phyloP scores from a whole-genome alignment of 2,329 filamentous ascomycete species.

The Mycosphaerella sp. region DNA sequence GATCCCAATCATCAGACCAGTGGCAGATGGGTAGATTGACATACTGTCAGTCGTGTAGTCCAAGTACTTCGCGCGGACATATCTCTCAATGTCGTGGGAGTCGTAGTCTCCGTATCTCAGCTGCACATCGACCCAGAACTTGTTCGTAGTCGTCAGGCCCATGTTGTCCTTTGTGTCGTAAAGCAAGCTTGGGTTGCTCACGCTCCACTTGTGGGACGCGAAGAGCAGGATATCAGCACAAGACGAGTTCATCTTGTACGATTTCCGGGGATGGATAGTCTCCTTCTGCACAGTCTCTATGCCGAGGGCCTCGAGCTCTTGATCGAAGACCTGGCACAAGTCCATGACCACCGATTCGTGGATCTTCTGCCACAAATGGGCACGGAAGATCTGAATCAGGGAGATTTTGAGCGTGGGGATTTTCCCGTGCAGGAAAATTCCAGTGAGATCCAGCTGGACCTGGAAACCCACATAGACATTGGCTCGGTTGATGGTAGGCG shows the following conservation, averaged over 20 bases:
- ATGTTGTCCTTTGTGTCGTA: slow-evolving; percentile 97
- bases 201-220: slow-evolving; percentile 98
- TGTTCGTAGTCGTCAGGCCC: slow-evolving; percentile 90
- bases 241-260: slow-evolving; percentile 99
- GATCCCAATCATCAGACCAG: slow-evolving; percentile 94
- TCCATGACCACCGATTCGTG: slow-evolving; percentile 99
- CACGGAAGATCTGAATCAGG: slow-evolving; percentile 97
- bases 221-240: slow-evolving; percentile 97
- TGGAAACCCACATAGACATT: slow-evolving; percentile 99
- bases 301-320: slow-evolving; percentile 88
- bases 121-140: slow-evolving; percentile 98
- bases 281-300: slow-evolving; percentile 99
- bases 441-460: slow-evolving; percentile 93
- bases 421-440: slow-evolving; percentile 98
- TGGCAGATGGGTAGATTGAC: slow-evolving; percentile 96
- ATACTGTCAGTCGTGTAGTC: slow-evolving; percentile 99
- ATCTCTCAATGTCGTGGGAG: slow-evolving; percentile 96
- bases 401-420: slow-evolving; percentile 98
- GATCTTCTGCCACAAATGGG: slow-evolving; percentile 99
- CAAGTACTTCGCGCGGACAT: slow-evolving; percentile 94
- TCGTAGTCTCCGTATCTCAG: slow-evolving; percentile 97
- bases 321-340: slow-evolving; percentile 95
- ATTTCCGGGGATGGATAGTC: slow-evolving; percentile 97
- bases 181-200: slow-evolving; percentile 83
- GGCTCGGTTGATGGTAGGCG: slow-evolving; percentile 50